Evolutionary conservation across 108 stramenopile species (phyloP).

Genomic region (Fragilariopsis cylindrus): DNA sequence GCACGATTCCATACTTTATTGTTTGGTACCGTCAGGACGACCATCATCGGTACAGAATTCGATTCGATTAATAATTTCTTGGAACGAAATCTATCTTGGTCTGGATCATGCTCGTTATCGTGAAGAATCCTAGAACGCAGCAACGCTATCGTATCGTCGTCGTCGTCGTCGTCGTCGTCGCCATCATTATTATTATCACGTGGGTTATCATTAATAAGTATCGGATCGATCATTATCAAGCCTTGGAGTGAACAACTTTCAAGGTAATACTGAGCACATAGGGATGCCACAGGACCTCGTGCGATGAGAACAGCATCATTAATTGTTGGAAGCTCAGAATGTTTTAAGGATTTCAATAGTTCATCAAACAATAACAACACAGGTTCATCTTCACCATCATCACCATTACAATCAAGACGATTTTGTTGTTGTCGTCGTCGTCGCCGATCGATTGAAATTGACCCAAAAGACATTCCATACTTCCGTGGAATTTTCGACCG

Average conservation of each 20-base stretch:
- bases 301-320: conserved; percentile 39
- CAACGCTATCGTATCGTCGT: not conserved
- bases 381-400: conserved; percentile 10
- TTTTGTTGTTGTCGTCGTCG: not conserved
- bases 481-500: conserved; percentile 25
- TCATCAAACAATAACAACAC: not conserved
- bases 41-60: conserved; percentile 58
- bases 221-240: conserved; percentile 60
- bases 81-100: conserved; percentile 9
- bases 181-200: not conserved
- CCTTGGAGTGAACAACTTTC: conserved; percentile 52
- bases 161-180: not conserved
- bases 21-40: conserved; percentile 20
- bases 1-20: not conserved
- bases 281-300: conserved; percentile 40
- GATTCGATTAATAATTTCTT: conserved; percentile 46
- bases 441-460: conserved; percentile 3
- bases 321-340: conserved; percentile 22
- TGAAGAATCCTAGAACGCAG: conserved; percentile 5
- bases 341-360: conserved; percentile 2
- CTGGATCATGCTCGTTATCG: not conserved
- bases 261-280: conserved; percentile 48
- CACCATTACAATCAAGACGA: not conserved
- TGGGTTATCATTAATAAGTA: conserved; percentile 24
- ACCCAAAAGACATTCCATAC: conserved; percentile 39